A percentile compares a stretch with the other conserved stretches of the same genome.
phyloP scores from a whole-genome alignment of 441 rosid genomes.

The Lepidium campestre region DNA sequence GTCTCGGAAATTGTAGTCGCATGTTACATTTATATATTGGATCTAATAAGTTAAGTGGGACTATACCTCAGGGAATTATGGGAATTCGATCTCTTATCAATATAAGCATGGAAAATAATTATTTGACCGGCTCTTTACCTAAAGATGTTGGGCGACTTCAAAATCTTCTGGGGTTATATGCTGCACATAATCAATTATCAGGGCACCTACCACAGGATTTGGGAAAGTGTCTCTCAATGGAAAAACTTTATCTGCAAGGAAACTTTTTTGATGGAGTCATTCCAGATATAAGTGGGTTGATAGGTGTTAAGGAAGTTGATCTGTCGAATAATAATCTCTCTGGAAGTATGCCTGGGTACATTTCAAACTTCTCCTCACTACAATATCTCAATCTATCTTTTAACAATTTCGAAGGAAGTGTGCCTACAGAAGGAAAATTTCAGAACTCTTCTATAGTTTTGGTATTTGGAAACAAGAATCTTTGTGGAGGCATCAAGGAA shows the following conservation, averaged over 20 bases:
- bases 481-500: not conserved
- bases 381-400: not conserved
- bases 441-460: not conserved
- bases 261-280: conserved; percentile 16
- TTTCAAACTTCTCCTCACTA: not conserved
- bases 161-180: not conserved
- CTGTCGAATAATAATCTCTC: conserved; percentile 1
- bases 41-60: not conserved
- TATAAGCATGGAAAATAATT: not conserved
- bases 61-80: not conserved
- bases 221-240: not conserved
- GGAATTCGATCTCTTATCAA: not conserved
- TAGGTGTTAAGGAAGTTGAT: not conserved
- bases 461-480: not conserved
- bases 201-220: not conserved
- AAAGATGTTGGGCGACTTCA: not conserved
- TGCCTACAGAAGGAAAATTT: not conserved
- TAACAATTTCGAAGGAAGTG: not conserved
- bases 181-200: not conserved
- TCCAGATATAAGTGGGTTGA: not conserved
- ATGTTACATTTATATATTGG: not conserved
- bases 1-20: not conserved
- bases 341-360: not conserved
- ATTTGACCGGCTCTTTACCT: not conserved
- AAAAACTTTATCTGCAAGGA: not conserved